These are phyloP conservation scores for Cladosporium phlei DNA, from an alignment of 2,329 filamentous ascomycete species.

Conservation along the genomic window DNA sequence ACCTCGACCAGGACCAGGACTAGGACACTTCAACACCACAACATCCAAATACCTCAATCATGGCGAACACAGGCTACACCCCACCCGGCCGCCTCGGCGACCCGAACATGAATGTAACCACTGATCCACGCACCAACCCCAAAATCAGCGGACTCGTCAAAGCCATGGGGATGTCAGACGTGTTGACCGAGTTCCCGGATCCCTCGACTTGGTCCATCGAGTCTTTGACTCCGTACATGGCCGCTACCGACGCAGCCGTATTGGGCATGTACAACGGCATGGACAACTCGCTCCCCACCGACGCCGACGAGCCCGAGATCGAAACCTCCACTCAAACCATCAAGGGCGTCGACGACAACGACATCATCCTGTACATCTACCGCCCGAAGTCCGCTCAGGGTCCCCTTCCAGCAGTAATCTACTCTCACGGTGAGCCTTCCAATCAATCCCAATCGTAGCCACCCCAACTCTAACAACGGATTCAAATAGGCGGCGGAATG, in stretches of 20 bases:
- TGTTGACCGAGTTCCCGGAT: neutral
- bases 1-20: no score
- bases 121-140: constrained; percentile 25
- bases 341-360: constrained; percentile 22
- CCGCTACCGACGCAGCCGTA: constrained; percentile 13
- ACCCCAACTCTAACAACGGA: no score
- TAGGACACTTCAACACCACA: no score
- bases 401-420: constrained; percentile 24
- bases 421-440: constrained; percentile 25
- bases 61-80: constrained; percentile 13
- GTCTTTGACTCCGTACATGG: constrained; percentile 2
- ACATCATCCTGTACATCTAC: constrained; percentile 19
- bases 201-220: constrained; percentile 2
- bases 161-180: constrained; percentile 19
- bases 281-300: constrained; percentile 54
- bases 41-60: neutral
- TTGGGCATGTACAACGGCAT: constrained; percentile 73
- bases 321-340: constrained; percentile 16
- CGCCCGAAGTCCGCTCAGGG: constrained; percentile 14
- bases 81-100: constrained; percentile 23
- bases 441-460: no score
- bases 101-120: constrained; percentile 21
- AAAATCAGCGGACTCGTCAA: constrained; percentile 20
- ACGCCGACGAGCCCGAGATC: constrained; percentile 19
- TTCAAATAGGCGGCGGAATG: no score